phyloP scores from a whole-genome alignment of 768 basidiomycete species.

The Termitomyces sp. region DNA sequence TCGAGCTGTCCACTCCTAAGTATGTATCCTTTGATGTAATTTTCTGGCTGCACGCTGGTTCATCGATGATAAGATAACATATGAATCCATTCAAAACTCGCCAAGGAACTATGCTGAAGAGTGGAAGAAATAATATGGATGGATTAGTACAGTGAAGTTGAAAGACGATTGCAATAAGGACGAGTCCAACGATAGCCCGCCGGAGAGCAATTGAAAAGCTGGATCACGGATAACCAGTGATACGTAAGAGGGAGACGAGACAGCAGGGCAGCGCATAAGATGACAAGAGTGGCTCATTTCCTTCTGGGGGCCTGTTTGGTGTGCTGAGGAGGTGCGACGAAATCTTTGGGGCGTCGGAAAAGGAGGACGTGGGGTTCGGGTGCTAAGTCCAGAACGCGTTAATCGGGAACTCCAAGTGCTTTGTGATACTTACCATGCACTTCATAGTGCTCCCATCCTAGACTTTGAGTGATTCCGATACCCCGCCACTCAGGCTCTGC shows the following conservation, averaged over 20 bases:
- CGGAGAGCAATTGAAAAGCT: slow-evolving; percentile 4
- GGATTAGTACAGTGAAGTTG: background rate
- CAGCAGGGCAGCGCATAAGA: background rate
- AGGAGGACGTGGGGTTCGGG: slow-evolving; percentile 94
- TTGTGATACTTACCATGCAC: slow-evolving; percentile 68
- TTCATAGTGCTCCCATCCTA: slow-evolving; percentile 97
- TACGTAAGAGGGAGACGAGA: slow-evolving; percentile 4
- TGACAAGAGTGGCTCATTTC: slow-evolving; percentile 29
- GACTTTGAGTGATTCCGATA: slow-evolving; percentile 92
- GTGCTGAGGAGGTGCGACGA: slow-evolving; percentile 48
- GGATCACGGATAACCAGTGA: slow-evolving; percentile 1
- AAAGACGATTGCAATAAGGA: slow-evolving; percentile 2
- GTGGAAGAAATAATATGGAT: background rate
- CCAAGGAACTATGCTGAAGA: background rate
- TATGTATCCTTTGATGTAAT: background rate
- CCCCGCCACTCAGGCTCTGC: slow-evolving; percentile 92
- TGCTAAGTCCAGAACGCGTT: slow-evolving; percentile 38
- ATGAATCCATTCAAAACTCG: background rate
- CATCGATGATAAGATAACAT: background rate
- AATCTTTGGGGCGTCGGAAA: slow-evolving; percentile 80
- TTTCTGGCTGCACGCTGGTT: background rate
- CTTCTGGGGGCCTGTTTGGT: slow-evolving; percentile 31
- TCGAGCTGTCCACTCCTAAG: too few species aligned
- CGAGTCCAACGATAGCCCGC: background rate
- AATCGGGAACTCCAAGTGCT: background rate